Percentiles rank a stretch among this genome's conserved stretches.
Conservation (phyloP, 306 rosid species). For the Biancaea sappan region DNA sequence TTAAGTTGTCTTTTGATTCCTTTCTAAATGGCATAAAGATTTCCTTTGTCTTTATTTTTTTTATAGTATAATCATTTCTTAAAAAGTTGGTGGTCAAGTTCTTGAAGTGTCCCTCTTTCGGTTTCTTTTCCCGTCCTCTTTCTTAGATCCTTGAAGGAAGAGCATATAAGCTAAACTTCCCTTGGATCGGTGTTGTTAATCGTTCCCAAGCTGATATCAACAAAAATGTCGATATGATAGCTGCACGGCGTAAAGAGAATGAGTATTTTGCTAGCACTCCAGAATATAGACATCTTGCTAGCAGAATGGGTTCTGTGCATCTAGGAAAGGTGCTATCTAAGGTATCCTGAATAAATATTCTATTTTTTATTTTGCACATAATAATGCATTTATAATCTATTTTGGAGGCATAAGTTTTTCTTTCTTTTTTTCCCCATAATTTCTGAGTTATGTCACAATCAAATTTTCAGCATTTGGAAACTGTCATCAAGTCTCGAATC, state of each 20-base stretch:
- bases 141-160: constrained; percentile 66
- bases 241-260: constrained; percentile 93
- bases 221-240: constrained; percentile 99
- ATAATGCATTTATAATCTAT: constrained; percentile 11
- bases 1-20: constrained; percentile 26
- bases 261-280: constrained; percentile 80
- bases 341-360: constrained; percentile 48
- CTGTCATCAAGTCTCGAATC: constrained; percentile 92
- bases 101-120: constrained; percentile 3
- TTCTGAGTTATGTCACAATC: not conserved
- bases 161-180: constrained; percentile 80
- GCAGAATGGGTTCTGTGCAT: constrained; percentile 98
- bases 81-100: not conserved
- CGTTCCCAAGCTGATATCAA: constrained; percentile 98
- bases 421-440: constrained; percentile 1
- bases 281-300: constrained; percentile 90
- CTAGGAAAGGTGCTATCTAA: constrained; percentile 91
- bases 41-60: constrained; percentile 7
- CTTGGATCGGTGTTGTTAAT: constrained; percentile 98
- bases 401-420: not conserved
- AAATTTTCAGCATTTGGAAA: constrained; percentile 85
- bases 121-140: constrained; percentile 17
- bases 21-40: too few relatives aligned
- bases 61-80: not conserved
- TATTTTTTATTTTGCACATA: constrained; percentile 18